These are phyloP conservation scores for Leccinum fibrillosum DNA, from an alignment of 768 basidiomycete genomes.

Conservation along the genomic window DNA sequence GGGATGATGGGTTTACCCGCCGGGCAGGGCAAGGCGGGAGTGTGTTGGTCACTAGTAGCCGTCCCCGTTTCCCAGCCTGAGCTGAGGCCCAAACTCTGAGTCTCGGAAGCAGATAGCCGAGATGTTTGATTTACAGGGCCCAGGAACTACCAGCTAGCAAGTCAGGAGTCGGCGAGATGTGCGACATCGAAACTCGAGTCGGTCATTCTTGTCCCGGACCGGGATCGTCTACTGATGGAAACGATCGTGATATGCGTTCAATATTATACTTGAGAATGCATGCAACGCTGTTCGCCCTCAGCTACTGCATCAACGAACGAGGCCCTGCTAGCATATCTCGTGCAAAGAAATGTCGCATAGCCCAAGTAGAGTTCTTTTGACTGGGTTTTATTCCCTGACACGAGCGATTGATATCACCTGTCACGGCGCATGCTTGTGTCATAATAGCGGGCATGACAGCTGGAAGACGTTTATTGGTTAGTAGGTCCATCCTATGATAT, in stretches of 20 bases:
- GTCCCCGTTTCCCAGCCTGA: not conserved
- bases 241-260: not conserved
- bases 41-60: not conserved
- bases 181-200: not conserved
- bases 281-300: not conserved
- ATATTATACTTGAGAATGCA: not conserved
- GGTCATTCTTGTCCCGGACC: not conserved
- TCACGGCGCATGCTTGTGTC: not conserved
- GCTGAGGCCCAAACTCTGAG: not conserved
- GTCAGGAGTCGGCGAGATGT: not conserved
- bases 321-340: not conserved
- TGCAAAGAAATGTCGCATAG: not conserved
- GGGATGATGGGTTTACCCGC: not conserved
- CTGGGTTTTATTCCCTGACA: not conserved
- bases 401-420: not conserved
- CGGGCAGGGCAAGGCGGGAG: not conserved
- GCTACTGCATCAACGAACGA: not conserved
- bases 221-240: not conserved
- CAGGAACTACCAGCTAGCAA: not conserved
- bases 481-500: not conserved
- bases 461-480: not conserved
- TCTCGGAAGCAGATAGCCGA: not conserved
- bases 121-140: not conserved
- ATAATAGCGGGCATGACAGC: not conserved
- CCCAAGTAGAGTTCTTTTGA: not conserved